Percentiles rank a stretch among this genome's conserved stretches.
phyloP scores from a whole-genome alignment of 2,329 filamentous ascomycete species.

The Exophiala spinifera region DNA sequence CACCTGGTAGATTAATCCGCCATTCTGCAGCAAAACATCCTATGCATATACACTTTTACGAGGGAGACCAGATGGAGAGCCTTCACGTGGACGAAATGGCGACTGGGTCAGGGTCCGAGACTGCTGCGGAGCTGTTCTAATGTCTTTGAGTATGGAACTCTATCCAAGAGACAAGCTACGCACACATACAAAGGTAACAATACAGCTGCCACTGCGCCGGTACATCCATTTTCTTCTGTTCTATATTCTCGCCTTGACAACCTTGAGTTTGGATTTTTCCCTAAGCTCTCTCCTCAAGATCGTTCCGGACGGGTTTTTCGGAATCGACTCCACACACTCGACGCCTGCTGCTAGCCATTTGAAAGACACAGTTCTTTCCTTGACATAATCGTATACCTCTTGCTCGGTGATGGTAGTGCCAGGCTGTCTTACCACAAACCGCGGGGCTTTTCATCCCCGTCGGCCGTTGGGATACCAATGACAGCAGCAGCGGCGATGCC shows the following conservation, averaged over 20 bases:
- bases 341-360: conserved; percentile 49
- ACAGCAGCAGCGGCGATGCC: conserved; percentile 47
- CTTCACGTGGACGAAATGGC: too few species aligned
- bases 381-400: conserved; percentile 35
- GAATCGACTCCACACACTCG: conserved; percentile 49
- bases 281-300: conserved; percentile 38
- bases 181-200: too few species aligned
- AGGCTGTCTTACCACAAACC: conserved; percentile 43
- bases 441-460: conserved; percentile 34
- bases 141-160: too few species aligned
- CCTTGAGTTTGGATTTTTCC: too few species aligned
- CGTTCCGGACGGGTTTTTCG: conserved; percentile 51
- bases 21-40: background rate
- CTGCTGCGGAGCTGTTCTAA: too few species aligned
- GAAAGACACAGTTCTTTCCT: conserved; percentile 43
- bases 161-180: too few species aligned
- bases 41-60: background rate
- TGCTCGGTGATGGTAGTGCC: conserved; percentile 35
- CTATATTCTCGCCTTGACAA: too few species aligned
- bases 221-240: too few species aligned
- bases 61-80: too few species aligned
- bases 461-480: conserved; percentile 43
- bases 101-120: too few species aligned
- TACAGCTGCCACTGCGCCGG: too few species aligned
- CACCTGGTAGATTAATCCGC: background rate